Base-by-base conservation (phyloP, 495 filamentous ascomycete species). In the Ascobolus immersus region DNA sequence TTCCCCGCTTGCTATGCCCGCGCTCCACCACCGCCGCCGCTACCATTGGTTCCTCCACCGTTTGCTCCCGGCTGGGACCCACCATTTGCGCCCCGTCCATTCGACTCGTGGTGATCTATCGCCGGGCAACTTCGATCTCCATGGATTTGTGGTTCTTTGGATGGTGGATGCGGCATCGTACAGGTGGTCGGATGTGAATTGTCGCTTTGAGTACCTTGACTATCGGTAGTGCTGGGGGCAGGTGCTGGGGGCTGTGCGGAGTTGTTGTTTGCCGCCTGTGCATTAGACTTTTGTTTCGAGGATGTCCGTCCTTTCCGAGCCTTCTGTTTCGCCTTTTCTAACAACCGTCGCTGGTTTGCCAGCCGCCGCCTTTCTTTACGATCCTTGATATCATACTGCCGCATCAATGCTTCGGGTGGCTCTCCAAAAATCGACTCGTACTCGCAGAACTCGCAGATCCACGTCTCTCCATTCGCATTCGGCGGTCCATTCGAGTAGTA, bases 311-410 rank as follows among this genome's bases (percentile, higher is more conserved):
- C n/a, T 60, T 91, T 92, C 21, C 79, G 67, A 32, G 76, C 75
- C 48, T 89, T 91, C 69, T 82, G 81, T 58, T 90, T 90, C 21
- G 86, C 80, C 49, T 91, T 89, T 34, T 94, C 84, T 33, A 92
- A 54, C 27, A 93, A 59, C 18, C 82, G 62, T 37, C 72, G 65
- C 49, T 80, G 77, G 55, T 91, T 80, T 11, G 74, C 74, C 40
- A 79, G 56, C 29, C 71, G 64, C 49, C 79, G 75, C 25, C 77
- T 72, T 49, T 79, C 73, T 35, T 74, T 72, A 13, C 79, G 69
- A 49, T 92, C 84, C 49, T 91, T 92, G 52, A 82, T 73, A 53
- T 94, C 84, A 44, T 93, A 94, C 42, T 82, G 73, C 23, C 77
- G 66, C 37, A 93, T 79, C 32, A 94, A 54, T 26, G 84, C 82